Evolutionary conservation across 345 rosid species (phyloP).

Genomic region (Angophora floribunda): DNA sequence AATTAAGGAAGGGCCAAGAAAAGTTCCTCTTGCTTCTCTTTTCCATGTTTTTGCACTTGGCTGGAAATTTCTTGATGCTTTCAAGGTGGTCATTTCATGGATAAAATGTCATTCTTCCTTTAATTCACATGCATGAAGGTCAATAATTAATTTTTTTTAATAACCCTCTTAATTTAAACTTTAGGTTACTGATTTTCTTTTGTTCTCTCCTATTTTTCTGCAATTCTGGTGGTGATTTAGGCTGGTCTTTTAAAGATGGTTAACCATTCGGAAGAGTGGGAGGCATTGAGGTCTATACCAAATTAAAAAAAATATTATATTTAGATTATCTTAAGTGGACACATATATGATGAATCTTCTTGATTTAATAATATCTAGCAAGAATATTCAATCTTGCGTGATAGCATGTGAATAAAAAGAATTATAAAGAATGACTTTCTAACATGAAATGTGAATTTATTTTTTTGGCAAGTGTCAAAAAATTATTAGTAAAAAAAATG

Average conservation of each 20-base stretch:
- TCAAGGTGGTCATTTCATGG: not conserved
- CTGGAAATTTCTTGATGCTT: not conserved
- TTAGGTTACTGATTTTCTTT: not conserved
- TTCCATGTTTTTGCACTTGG: not conserved
- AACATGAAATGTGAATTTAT: not conserved
- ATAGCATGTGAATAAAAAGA: not conserved
- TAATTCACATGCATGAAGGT: not conserved
- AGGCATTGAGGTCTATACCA: not conserved
- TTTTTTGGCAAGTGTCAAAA: no score
- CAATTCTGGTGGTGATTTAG: not conserved
- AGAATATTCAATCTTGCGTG: not conserved
- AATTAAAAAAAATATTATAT: no score
- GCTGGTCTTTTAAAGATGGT: not conserved
- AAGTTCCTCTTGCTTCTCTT: not conserved
- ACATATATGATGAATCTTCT: not conserved
- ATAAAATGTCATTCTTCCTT: not conserved
- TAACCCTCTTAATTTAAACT: not conserved
- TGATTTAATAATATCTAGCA: not conserved
- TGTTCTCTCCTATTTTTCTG: not conserved
- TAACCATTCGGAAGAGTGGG: not conserved
- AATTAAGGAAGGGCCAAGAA: not conserved
- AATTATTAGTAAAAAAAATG: no score
- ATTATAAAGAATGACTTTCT: not conserved
- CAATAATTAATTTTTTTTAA: no score
- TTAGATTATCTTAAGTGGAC: not conserved